Percentiles rank a stretch among this genome's conserved stretches.
Evolutionary conservation across 108 stramenopile genomes (phyloP).

Genomic region (Bacterosira constricta): DNA sequence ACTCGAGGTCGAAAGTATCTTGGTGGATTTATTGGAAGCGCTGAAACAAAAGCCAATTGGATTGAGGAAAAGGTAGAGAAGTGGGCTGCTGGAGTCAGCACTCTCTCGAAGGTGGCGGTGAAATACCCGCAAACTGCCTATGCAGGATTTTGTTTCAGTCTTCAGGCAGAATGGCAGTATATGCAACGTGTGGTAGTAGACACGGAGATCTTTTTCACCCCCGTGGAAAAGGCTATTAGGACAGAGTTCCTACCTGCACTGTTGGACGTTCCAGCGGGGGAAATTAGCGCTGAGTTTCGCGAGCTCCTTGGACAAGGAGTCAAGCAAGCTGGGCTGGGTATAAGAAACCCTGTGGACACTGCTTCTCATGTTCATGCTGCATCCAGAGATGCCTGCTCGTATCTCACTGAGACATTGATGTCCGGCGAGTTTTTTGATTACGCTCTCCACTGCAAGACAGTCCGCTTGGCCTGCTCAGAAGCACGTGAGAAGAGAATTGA

Average conservation of each 20-base stretch:
- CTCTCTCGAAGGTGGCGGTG: constrained; percentile 4
- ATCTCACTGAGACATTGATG: too few relatives aligned
- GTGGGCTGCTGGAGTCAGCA: constrained; percentile 14
- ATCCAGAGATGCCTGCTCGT: too few relatives aligned
- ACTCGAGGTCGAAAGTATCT: constrained; percentile 19
- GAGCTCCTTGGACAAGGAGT: background rate
- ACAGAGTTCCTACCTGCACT: constrained; percentile 24
- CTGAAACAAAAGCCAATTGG: background rate
- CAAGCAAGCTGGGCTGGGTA: too few relatives aligned
- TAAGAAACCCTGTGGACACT: too few relatives aligned
- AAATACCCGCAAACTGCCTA: constrained; percentile 38
- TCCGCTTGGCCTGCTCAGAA: too few relatives aligned
- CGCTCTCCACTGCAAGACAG: too few relatives aligned
- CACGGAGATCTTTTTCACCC: background rate
- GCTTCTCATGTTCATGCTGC: too few relatives aligned
- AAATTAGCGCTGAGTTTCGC: constrained; percentile 1
- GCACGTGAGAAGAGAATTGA: too few relatives aligned
- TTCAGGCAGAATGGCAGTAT: constrained; percentile 38
- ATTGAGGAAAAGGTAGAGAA: constrained; percentile 1
- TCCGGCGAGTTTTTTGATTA: too few relatives aligned
- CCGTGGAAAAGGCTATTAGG: constrained; percentile 14
- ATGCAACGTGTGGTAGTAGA: constrained; percentile 16
- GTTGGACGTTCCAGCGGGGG: background rate
- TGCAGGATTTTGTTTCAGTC: constrained; percentile 6
- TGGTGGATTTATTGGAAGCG: constrained; percentile 28